Evolutionary conservation across 108 stramenopile genomes (phyloP), one percentile per base, ranked within the genome.

Genomic region (Bacterosira constricta): DNA sequence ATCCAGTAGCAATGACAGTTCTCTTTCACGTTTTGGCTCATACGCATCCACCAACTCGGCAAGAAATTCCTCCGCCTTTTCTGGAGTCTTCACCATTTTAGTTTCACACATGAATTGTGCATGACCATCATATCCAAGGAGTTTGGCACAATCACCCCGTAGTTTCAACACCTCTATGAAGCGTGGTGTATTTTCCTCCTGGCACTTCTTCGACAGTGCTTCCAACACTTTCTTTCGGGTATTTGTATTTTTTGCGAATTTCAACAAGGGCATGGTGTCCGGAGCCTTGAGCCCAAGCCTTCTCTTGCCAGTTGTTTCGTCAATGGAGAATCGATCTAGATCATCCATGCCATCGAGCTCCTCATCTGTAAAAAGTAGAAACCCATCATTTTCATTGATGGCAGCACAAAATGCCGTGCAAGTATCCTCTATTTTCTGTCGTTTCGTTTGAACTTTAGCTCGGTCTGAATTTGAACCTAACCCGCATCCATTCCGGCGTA

Each of bases 211-310:
- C 1, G 53, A 27, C 2, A 42, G 37, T 15, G 70, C 70, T 9
- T 46, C 60, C 44, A 21, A 17, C n/a, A 59, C 70, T 1, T 1
- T 29, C 27, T 37, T 50, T 39, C 63, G 36, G n/a, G 71, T 64
- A 9, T 52, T n/a, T 3, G 50, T 5, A 13, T 30, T 21, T 12
- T 18, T 10, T 27, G 58, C 57, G 44, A 51, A 52, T 47, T 73
- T 63, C 20, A 73, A 36, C 0, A 73, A 10, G 21, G 71, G 71
- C 15, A 62, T 18, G 2, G 61, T 60, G 23, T 44, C 47, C 0
- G 71, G 71, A 31, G 71, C 62, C 11, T 73, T 73, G 1, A 73
- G 62, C 20, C 63, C 51, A 1, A 73, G 45, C 18, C 30, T 49
- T 27, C 63, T 15, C 44, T 60, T 64, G 5, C 25, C 30, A 15